A percentile compares a stretch with the other conserved stretches of the same genome.
These are phyloP conservation scores for Blastobotrys elegans DNA, from an alignment of 1,139 yeast genomes.

Conservation along the genomic window DNA sequence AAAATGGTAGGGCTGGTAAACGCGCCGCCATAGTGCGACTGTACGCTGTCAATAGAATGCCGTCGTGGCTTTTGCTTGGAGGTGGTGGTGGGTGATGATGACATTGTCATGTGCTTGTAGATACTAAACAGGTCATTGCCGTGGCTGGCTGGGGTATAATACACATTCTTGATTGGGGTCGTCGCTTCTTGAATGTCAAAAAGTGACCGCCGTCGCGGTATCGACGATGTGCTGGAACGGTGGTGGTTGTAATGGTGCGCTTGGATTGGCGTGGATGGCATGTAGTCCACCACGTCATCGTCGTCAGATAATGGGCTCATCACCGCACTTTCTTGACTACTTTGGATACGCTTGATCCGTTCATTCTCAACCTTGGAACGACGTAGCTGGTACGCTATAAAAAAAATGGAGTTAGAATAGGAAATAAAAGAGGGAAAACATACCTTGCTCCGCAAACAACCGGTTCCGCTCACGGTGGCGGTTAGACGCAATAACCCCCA, in stretches of 20 bases:
- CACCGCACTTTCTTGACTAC: background rate
- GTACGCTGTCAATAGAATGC: conserved; percentile 12
- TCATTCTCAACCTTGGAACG: conserved; percentile 16
- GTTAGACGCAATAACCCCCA: conserved; percentile 22
- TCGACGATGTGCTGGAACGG: background rate
- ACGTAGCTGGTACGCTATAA: conserved; percentile 10
- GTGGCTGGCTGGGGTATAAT: conserved; percentile 7
- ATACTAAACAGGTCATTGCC: background rate
- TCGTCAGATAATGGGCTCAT: conserved; percentile 8
- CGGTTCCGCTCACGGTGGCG: conserved; percentile 24
- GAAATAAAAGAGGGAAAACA: background rate
- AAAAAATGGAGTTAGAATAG: background rate
- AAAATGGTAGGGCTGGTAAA: conserved; percentile 9
- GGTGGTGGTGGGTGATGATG: too few relatives aligned
- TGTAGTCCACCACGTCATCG: background rate
- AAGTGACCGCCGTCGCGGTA: conserved; percentile 5
- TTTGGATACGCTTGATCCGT: conserved; percentile 16
- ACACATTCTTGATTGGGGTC: conserved; percentile 5
- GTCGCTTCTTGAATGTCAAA: conserved; percentile 4
- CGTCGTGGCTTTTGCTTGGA: conserved; percentile 1
- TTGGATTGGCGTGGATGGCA: background rate
- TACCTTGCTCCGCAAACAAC: conserved; percentile 22
- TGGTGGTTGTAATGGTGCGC: background rate
- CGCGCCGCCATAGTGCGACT: background rate
- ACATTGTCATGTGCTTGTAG: background rate